Percentiles rank a stretch among this genome's conserved stretches.
Conservation (phyloP, 345 rosid species). For the Gossypium ekmanianum region DNA sequence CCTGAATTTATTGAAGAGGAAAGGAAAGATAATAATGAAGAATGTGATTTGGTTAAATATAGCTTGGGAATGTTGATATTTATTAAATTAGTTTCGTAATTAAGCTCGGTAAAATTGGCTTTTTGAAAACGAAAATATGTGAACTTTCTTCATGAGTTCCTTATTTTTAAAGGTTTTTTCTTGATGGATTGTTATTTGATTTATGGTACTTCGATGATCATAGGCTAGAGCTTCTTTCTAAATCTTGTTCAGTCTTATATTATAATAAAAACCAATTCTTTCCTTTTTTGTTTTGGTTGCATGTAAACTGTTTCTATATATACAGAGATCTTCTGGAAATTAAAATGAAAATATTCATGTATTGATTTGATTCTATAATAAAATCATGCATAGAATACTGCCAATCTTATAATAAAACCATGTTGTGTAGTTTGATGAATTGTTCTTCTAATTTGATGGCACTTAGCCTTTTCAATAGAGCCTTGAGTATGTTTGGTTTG, state of each 20-base stretch:
- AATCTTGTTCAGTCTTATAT: neutral
- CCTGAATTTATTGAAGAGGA: neutral
- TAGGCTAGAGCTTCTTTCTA: neutral
- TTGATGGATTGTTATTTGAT: neutral
- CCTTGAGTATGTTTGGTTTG: neutral
- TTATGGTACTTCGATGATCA: neutral
- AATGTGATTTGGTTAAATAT: conserved; percentile 7
- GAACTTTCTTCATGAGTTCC: neutral
- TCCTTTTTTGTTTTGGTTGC: neutral
- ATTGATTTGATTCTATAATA: neutral
- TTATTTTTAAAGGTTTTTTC: neutral
- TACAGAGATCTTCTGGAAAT: neutral
- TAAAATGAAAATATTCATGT: neutral
- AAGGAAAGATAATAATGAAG: neutral
- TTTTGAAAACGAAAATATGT: neutral
- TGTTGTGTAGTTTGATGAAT: neutral
- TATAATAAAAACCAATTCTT: neutral
- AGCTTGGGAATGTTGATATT: neutral
- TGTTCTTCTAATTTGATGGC: neutral
- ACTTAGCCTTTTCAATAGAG: neutral
- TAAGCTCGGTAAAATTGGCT: neutral
- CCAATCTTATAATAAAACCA: neutral
- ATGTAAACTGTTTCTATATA: neutral
- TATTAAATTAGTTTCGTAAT: neutral
- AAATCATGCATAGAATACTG: neutral